Evolutionary conservation across 306 rosid genomes (phyloP), one percentile per base, ranked within the genome.

Genomic region (Casuarina glauca): DNA sequence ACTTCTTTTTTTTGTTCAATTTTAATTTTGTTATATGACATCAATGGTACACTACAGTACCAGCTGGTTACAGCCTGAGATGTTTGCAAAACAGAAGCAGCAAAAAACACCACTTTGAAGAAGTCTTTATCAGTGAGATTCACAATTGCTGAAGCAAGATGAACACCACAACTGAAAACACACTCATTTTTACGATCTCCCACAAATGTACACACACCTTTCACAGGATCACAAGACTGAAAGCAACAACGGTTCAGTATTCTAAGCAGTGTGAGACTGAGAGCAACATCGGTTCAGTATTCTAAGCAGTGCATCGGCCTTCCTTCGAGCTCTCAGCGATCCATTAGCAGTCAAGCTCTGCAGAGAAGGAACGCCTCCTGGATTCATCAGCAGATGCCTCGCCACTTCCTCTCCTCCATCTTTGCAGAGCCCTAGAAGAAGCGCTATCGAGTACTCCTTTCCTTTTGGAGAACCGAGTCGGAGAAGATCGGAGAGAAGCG

Each of bases 401-500:
- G 93, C 98, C 19, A 92, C 96, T 50, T 87, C 74, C 76, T 89
- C 96, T 43, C 92, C 95, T 54, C 92, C 97, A 78, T 95, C 97
- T 79, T 92, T 92, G 77, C 97, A 92, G 69, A 95, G 69, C 45
- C 98, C 97, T 75, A 95, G 69, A 6, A 95, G 51, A 72, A 95
- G 88, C 0, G 96, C 91, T 61, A 92, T 82, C 0, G 98, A 83
- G 52, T 90, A 89, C 67, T 95, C 98, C 83, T 91, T 92, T 83
- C 97, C 98, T 75, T 92, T 92, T 3, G 86, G 83, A 51, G 98
- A 95, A 2, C 98, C 98, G 87, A 88, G 89, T 83, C 97, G 89
- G 67, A 95, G n/a, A 81, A 92, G 92, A 83, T 92, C 98, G 76
- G 90, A 82, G 11, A 95, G 97, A 79, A 92, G 81, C 51, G 93